Evolutionary conservation across 192 early-diverging fungal genomes (phyloP), one percentile per base, ranked within the genome.

Genomic region (Physocladia obscura): DNA sequence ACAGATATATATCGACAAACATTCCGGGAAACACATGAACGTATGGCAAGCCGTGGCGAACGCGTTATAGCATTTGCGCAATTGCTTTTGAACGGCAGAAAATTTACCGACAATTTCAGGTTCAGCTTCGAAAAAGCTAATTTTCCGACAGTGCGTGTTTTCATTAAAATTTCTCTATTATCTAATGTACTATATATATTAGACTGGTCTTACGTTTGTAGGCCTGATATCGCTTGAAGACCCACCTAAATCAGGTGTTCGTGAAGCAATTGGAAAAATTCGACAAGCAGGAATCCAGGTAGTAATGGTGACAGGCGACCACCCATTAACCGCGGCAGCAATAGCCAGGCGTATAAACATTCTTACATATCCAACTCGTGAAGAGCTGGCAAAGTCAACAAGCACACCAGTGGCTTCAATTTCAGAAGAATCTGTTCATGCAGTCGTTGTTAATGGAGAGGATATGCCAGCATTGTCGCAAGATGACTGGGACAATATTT

Each of bases 241-340:
- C 75, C 96, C 96, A 65, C 96, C 96, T 52, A 96, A 96, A 76
- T 85, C 92, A 50, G 96, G 92, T 48, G 95, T 98, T 19, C 89
- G 90, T 63, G 90, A 94, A 75, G 94, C 94, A 8, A 91, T 98
- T 63, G 89, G 89, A 22, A 81, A 84, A 15, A 93, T 93, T 73
- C 86, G 91, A 34, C 65, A 73, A 27, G 96, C 96, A 1, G 96
- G 96, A 47, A 94, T 98, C 72, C 90, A 93, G 74, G 92, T 96
- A 32, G 84, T 97, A 69, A 96, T 98, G 94, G 88, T 98, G 15
- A 98, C 96, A 22, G 95, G 94, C 72, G 95, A 98, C 77, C 91
- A 95, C 69, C 92, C 93, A 57, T 83, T 94, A 62, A 98, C 95
- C 1, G 95, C 93, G n/a, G 94, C 93, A 69, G 93, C 91, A 3